Evolutionary conservation across 306 rosid species (phyloP).

Genomic region (Clitoria ternatea): DNA sequence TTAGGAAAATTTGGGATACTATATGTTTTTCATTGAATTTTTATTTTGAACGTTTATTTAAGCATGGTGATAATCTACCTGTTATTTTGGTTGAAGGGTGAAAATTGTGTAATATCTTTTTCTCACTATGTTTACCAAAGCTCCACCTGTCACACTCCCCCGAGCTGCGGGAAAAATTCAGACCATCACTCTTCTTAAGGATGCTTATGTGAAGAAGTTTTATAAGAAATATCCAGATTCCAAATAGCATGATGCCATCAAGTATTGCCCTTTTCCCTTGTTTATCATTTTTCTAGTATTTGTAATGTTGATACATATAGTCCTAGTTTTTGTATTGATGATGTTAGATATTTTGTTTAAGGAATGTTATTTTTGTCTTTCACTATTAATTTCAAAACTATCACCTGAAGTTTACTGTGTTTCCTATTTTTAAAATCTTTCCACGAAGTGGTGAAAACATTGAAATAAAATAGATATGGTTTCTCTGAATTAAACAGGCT

Average conservation of each 20-base stretch:
- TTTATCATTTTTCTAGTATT: not conserved
- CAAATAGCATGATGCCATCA: constrained; percentile 59
- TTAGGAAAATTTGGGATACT: not conserved
- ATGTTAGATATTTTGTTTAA: too few relatives aligned
- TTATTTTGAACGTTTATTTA: not conserved
- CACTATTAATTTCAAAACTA: too few relatives aligned
- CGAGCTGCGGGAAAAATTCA: constrained; percentile 53
- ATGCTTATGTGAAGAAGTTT: constrained; percentile 60
- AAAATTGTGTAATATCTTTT: not conserved
- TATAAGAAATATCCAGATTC: constrained; percentile 68
- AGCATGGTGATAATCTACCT: not conserved
- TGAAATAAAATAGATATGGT: too few relatives aligned
- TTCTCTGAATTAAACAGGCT: too few relatives aligned
- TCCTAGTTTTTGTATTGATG: not conserved
- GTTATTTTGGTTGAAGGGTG: not conserved
- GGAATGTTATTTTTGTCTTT: too few relatives aligned
- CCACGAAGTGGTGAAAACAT: too few relatives aligned
- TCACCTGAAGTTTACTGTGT: too few relatives aligned
- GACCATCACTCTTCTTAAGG: constrained; percentile 73
- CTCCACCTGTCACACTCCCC: constrained; percentile 77
- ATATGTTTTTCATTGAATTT: not conserved
- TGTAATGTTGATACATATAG: not conserved
- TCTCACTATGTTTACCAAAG: constrained; percentile 37
- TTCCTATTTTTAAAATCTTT: too few relatives aligned
- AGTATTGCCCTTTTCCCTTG: constrained; percentile 40